A percentile compares a stretch with the other conserved stretches of the same genome.
Evolutionary conservation across 805 yeast genomes (phyloP).

Genomic region (Candida schatavii): DNA sequence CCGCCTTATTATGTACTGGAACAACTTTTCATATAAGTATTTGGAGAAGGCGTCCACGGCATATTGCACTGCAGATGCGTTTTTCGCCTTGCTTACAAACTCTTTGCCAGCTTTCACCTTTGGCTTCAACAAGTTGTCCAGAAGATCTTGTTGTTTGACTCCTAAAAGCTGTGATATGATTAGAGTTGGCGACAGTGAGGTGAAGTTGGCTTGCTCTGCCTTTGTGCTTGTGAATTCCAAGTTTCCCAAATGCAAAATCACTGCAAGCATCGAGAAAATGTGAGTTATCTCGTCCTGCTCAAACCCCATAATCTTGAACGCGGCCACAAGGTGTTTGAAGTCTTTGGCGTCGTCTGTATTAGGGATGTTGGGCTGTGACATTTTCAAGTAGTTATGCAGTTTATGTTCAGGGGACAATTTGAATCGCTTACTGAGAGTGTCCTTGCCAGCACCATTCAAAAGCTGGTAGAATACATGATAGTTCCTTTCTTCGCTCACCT

Average conservation of each 20-base stretch:
- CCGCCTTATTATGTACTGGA: constrained; percentile 69
- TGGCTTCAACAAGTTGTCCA: constrained; percentile 67
- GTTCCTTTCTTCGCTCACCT: constrained; percentile 75
- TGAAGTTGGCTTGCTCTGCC: constrained; percentile 73
- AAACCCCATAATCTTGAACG: constrained; percentile 76
- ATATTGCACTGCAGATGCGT: constrained; percentile 74
- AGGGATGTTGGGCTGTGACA: constrained; percentile 54
- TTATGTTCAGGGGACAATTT: constrained; percentile 39
- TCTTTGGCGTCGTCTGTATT: constrained; percentile 77
- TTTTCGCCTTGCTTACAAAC: constrained; percentile 73
- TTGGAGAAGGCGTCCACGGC: constrained; percentile 87
- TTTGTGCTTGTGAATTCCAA: constrained; percentile 64
- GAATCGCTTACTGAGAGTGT: constrained; percentile 39
- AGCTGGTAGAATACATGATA: constrained; percentile 93
- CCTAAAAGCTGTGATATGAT: constrained; percentile 64
- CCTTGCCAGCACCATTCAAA: constrained; percentile 59
- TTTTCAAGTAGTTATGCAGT: constrained; percentile 56
- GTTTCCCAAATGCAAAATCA: constrained; percentile 83
- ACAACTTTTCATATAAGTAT: constrained; percentile 78
- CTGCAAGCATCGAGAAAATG: constrained; percentile 66
- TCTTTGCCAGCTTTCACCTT: constrained; percentile 91
- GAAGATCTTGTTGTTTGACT: constrained; percentile 47
- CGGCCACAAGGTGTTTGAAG: constrained; percentile 56
- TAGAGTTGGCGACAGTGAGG: constrained; percentile 48
- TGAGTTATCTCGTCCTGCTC: constrained; percentile 48